Base-by-base conservation (phyloP, 371 early-diverging fungal species). In the Fennellomyces sp. region DNA sequence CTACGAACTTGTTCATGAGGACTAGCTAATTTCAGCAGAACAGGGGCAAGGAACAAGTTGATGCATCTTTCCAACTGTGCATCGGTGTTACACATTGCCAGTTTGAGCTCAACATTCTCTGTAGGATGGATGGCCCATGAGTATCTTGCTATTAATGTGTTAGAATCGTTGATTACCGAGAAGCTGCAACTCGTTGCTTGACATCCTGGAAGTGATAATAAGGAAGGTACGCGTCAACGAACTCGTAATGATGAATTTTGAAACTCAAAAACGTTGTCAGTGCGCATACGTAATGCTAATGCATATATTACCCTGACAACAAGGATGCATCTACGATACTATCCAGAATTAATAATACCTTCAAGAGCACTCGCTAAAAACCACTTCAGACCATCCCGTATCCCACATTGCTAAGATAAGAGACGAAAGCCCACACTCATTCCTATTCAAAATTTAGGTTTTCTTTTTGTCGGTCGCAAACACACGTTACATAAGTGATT, bases 31-130 rank as follows among this genome's bases (percentile, higher is more conserved):
- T 94, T 94, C 49, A 88, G 65, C 10, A 96, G 73, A 0, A 94
- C 81, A 3, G 95, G 94, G 2, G 87, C 78, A 23, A 96, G 80
- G 59, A 94, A 89, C 29, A 79, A 73, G 28, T 63, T 69, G 29
- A 95, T 73, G 15, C 81, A 82, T 47, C 82, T 84, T 69, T 92
- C 89, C 58, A 96, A 72, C 56, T 91, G 87, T 4, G 82, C 81
- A 64, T 90, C 88, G 0, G 88, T 87, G 55, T 83, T 85, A 21
- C 93, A 88, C 63, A 96, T 67, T n/a, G 95, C 96, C 51, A 96
- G 83, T 33, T 89, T 84, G 28, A 96, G 69, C 75, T 93, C 94
- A 39, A 95, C 94, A 42, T 84, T 90, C 56, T 94, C 95, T 60
- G 88, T 42, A 38, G 17, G 29, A 13, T 17, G 7, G 28, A n/a